Evolutionary conservation across 2,329 filamentous ascomycete genomes (phyloP), one percentile per base, ranked within the genome.

Genomic region (Botrytis elliptica): DNA sequence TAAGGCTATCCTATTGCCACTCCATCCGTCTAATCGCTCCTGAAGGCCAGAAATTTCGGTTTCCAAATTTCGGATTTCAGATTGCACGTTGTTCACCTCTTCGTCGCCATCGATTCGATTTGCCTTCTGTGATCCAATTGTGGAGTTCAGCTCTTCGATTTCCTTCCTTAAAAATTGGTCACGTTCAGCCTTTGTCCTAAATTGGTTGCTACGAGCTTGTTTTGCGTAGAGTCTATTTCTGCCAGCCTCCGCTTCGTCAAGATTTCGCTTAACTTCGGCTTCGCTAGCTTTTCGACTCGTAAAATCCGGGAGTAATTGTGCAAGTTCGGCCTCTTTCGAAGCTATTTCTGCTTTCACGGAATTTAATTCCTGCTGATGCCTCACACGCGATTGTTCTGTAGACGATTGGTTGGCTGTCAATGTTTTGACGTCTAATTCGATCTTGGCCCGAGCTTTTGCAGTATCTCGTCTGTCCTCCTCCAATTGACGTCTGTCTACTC

Each of bases 381-480:
- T 88, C 59, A 86, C 85, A 79, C 91, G 92, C 6, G 91, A 87
- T 78, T 94, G 89, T 77, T 97, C 91, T 18, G 93, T 90, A 12
- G 91, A 88, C 6, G 91, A 92, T 81, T 97, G 93, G 68, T 92
- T 94, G 78, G 97, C 94, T n/a, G 89, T 88, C 49, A 98, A 85
- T 62, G 89, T 90, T 81, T 96, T 97, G 73, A 94, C 88, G 75
- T 93, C 92, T 49, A 98, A 86, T 82, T 99, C 96, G 3, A 93
- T 88, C 82, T 97, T 95, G 6, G 96, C 97, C 77, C 92, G 90
- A 12, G 88, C 84, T 79, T 94, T 93, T 8, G 94, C 92, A 44
- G 89, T 89, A 55, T 97, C 94, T 68, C 92, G 92, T 76, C 94
- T 91, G 80, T 99, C 96, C 76, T 95, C 92, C 78, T 99, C 96